phyloP scores from a whole-genome alignment of 257 asterid genomes.

The Solanum bulbocastanum region DNA sequence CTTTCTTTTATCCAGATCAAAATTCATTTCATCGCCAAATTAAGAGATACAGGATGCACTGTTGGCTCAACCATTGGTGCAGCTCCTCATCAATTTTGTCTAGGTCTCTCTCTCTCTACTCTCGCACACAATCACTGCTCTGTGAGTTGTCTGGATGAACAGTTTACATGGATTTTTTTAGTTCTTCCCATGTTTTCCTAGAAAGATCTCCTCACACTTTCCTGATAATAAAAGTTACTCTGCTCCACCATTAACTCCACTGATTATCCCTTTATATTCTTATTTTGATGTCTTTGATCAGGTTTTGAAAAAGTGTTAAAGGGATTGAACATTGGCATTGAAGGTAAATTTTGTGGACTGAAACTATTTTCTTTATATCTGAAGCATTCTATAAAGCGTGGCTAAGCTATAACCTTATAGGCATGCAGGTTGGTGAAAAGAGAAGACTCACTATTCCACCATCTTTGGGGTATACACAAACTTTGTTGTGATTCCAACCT shows the following conservation, averaged over 20 bases:
- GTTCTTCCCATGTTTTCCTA: background rate
- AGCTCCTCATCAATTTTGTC: conserved; percentile 20
- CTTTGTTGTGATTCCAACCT: background rate
- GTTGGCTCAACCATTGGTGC: conserved; percentile 30
- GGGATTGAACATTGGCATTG: conserved; percentile 55
- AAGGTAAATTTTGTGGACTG: conserved; percentile 23
- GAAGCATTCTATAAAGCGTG: background rate
- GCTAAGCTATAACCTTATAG: conserved; percentile 6
- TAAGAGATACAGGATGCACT: conserved; percentile 29
- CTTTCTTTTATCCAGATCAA: conserved; percentile 36
- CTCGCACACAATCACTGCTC: background rate
- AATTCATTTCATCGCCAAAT: conserved; percentile 35
- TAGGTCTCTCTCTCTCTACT: conserved; percentile 25
- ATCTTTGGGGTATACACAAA: conserved; percentile 36
- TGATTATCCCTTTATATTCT: background rate
- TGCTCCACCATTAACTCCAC: background rate
- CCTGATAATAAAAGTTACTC: background rate
- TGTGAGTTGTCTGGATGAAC: background rate
- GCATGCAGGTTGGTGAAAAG: conserved; percentile 64
- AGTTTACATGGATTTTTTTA: background rate
- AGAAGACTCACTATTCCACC: conserved; percentile 64
- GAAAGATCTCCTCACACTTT: background rate
- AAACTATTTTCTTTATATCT: background rate
- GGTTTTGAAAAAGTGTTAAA: conserved; percentile 31
- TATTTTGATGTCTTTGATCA: background rate